phyloP scores from a whole-genome alignment of 345 rosid species.

The Carallia pectinifolia region DNA sequence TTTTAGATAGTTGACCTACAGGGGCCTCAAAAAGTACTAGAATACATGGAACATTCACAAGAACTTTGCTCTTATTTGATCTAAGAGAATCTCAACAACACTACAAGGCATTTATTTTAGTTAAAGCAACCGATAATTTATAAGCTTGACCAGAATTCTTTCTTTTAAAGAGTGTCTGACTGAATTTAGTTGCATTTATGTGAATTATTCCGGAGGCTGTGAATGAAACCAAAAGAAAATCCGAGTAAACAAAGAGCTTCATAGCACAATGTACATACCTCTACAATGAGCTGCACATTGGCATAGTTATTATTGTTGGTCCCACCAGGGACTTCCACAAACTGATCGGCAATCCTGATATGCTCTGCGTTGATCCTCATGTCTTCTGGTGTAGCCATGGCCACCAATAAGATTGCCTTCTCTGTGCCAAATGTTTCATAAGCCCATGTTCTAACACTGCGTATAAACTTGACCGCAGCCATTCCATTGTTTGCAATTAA shows the following conservation, averaged over 20 bases:
- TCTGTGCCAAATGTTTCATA: constrained; percentile 97
- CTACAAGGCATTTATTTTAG: not conserved
- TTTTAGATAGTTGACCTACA: not conserved
- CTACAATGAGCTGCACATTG: constrained; percentile 96
- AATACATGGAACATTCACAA: not conserved
- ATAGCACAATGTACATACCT: constrained; percentile 48
- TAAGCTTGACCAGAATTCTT: not conserved
- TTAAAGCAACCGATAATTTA: not conserved
- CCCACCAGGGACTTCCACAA: constrained; percentile 99
- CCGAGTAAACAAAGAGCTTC: constrained; percentile 7
- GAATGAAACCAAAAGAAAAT: constrained; percentile 10
- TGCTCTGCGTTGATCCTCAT: constrained; percentile 99
- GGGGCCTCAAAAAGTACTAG: not conserved
- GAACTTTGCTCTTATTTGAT: not conserved
- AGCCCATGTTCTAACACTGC: constrained; percentile 96
- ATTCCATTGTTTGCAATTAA: constrained; percentile 96
- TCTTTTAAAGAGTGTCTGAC: constrained; percentile 3
- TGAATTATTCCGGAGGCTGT: not conserved
- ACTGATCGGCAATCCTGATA: constrained; percentile 96
- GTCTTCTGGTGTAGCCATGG: constrained; percentile 99
- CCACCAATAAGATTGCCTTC: constrained; percentile 90
- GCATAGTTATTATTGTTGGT: constrained; percentile 99
- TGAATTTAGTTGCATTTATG: not conserved
- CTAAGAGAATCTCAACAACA: not conserved
- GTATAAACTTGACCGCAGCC: constrained; percentile 99